Conservation (phyloP, 768 basidiomycete species). For the Lentinula sp. region DNA sequence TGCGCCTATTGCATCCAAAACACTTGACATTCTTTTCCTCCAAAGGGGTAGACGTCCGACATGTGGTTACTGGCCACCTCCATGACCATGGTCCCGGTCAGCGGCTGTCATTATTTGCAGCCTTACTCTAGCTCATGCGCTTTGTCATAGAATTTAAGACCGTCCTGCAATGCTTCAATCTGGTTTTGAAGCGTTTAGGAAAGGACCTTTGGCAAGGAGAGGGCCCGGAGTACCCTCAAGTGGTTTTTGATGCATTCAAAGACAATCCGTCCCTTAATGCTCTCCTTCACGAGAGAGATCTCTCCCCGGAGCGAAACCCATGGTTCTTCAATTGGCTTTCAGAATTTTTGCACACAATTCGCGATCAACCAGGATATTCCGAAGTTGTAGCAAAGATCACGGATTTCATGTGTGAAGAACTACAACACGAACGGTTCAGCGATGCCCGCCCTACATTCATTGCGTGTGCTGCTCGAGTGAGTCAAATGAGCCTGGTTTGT, state of each 20-base stretch:
- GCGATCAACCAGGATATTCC: constrained; percentile 40
- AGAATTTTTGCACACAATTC: constrained; percentile 55
- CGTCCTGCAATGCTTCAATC: constrained; percentile 52
- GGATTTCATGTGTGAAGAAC: constrained; percentile 72
- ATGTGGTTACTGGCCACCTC: constrained; percentile 54
- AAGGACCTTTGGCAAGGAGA: constrained; percentile 64
- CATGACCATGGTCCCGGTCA: constrained; percentile 55
- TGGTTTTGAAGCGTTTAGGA: constrained; percentile 54
- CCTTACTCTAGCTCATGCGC: constrained; percentile 6
- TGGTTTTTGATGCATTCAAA: constrained; percentile 78
- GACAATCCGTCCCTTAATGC: constrained; percentile 59
- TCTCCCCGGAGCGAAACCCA: constrained; percentile 26
- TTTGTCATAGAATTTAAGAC: constrained; percentile 47
- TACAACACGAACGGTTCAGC: constrained; percentile 72
- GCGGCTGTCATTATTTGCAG: constrained; percentile 22
- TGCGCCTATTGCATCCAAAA: constrained; percentile 52
- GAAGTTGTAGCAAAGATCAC: constrained; percentile 69
- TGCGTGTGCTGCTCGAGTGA: constrained; percentile 55
- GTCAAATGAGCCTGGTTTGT: constrained; percentile 18
- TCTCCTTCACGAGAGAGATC: constrained; percentile 31
- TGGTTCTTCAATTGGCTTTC: constrained; percentile 62
- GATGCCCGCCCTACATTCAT: constrained; percentile 56
- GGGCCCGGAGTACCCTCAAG: constrained; percentile 65
- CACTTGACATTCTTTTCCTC: constrained; percentile 6
- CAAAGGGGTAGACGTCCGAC: constrained; percentile 34